phyloP scores from a whole-genome alignment of 1,284 basidiomycete species.

The Malassezia brasiliensis region DNA sequence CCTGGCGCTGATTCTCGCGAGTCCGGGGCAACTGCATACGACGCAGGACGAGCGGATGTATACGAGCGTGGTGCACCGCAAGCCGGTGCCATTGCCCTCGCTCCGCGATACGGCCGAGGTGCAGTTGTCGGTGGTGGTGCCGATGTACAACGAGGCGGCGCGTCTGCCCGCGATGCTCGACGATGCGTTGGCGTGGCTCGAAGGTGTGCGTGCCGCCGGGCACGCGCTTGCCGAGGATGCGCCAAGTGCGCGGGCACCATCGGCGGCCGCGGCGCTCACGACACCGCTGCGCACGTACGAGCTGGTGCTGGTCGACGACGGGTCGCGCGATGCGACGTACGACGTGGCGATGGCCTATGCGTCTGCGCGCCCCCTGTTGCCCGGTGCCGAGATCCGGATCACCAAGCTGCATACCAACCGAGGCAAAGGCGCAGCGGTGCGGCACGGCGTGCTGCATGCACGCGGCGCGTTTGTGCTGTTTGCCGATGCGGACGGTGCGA shows the following conservation, averaged over 20 bases:
- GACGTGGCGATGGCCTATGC: conserved; percentile 61
- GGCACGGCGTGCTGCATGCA: conserved; percentile 63
- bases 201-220: conserved; percentile 43
- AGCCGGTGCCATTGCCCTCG: background rate
- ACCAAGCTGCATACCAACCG: conserved; percentile 68
- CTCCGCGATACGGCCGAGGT: conserved; percentile 52
- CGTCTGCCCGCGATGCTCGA: conserved; percentile 72
- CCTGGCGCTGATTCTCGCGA: conserved; percentile 1
- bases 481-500: conserved; percentile 88
- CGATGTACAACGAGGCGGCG: conserved; percentile 76
- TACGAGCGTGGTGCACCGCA: background rate
- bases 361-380: conserved; percentile 51
- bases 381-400: conserved; percentile 58
- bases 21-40: conserved; percentile 4
- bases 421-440: conserved; percentile 83
- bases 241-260: background rate
- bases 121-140: conserved; percentile 66
- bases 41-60: conserved; percentile 9
- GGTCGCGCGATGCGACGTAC: conserved; percentile 67
- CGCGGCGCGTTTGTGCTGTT: conserved; percentile 72
- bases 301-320: conserved; percentile 80
- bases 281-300: conserved; percentile 51
- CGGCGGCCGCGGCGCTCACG: conserved; percentile 6
- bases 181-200: conserved; percentile 55
- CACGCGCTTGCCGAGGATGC: conserved; percentile 11